phyloP scores from a whole-genome alignment of 345 rosid genomes.

The Schrenkiella parvula region DNA sequence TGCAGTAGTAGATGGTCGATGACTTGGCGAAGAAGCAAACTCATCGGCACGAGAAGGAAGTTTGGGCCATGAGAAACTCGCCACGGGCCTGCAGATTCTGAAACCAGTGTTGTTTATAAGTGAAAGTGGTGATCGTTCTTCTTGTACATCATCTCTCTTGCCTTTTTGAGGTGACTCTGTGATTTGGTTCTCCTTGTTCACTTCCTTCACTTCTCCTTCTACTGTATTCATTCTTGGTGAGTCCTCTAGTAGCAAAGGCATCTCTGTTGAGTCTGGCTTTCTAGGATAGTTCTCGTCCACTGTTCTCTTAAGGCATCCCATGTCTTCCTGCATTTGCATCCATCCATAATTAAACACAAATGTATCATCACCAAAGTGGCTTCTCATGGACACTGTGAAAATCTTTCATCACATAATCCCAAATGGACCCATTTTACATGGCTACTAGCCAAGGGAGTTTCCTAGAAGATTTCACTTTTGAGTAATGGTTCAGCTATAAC shows the following conservation, averaged over 20 bases:
- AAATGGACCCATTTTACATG: neutral
- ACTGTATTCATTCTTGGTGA: constrained; percentile 10
- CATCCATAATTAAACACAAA: neutral
- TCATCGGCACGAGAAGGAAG: constrained; percentile 37
- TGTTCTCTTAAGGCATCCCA: constrained; percentile 38
- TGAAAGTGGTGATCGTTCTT: constrained; percentile 44
- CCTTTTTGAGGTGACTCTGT: neutral
- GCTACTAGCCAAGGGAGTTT: neutral
- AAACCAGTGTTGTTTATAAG: constrained; percentile 56
- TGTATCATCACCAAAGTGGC: neutral
- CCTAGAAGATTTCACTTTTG: neutral
- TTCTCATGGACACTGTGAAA: neutral
- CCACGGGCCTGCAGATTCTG: constrained; percentile 77
- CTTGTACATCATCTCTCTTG: constrained; percentile 47
- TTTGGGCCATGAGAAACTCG: constrained; percentile 75
- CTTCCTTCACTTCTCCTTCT: constrained; percentile 19
- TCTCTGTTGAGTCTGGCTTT: constrained; percentile 7
- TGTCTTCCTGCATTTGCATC: constrained; percentile 48
- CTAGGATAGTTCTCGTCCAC: constrained; percentile 7
- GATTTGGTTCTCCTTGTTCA: constrained; percentile 9
- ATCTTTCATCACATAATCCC: neutral
- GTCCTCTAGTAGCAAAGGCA: constrained; percentile 21
- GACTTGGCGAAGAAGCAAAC: constrained; percentile 44
- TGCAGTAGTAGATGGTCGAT: constrained; percentile 11
- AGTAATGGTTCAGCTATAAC: neutral